Conservation (phyloP, 2,329 filamentous ascomycete genomes). For the Hirsutella thompsonii region DNA sequence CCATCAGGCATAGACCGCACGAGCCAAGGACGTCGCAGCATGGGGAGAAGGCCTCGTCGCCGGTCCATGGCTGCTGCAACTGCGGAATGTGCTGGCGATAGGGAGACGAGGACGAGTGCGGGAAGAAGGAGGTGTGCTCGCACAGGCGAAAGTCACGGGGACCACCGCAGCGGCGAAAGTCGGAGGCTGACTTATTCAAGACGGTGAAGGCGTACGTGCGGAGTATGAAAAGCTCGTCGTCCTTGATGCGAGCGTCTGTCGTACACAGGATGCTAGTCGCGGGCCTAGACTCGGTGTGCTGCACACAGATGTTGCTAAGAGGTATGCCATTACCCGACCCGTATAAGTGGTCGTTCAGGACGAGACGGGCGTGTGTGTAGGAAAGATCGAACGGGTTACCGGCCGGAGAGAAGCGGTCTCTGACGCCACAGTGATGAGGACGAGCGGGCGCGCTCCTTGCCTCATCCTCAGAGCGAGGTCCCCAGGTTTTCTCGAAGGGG, state of each 20-base stretch:
- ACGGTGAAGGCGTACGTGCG: constrained; percentile 9
- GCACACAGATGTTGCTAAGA: constrained; percentile 6
- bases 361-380: constrained; percentile 9
- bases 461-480: constrained; percentile 2
- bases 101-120: constrained; percentile 4
- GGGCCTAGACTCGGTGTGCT: constrained; percentile 6
- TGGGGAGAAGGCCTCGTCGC: constrained; percentile 4
- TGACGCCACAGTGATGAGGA: not conserved
- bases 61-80: constrained; percentile 5
- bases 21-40: constrained; percentile 8
- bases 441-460: not conserved
- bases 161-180: constrained; percentile 7
- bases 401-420: constrained; percentile 8
- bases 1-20: constrained; percentile 11
- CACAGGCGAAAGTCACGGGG: constrained; percentile 11
- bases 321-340: constrained; percentile 9
- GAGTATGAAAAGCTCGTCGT: constrained; percentile 9
- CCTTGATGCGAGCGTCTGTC: constrained; percentile 7
- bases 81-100: constrained; percentile 9
- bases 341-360: constrained; percentile 10
- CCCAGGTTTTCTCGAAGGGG: constrained; percentile 5
- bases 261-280: constrained; percentile 5
- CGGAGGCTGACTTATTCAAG: constrained; percentile 1
- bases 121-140: constrained; percentile 11
- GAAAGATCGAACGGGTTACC: constrained; percentile 9